Evolutionary conservation across 495 filamentous ascomycete genomes (phyloP).

Genomic region (Thermochaetoides thermophila): DNA sequence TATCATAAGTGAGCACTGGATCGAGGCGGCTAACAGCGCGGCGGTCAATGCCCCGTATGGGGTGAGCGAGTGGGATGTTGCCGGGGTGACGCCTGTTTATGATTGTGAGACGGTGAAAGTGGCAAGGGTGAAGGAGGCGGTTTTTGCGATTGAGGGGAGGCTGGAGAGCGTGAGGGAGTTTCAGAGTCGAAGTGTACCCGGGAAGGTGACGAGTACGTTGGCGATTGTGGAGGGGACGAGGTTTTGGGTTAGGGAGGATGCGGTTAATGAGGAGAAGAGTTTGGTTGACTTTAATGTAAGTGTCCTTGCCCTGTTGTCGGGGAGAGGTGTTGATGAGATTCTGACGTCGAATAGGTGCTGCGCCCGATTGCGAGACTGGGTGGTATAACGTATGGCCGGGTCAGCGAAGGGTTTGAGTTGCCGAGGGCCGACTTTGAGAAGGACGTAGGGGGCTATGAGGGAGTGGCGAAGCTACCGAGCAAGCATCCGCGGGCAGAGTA

Average conservation of each 20-base stretch:
- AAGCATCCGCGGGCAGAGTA: conserved; percentile 4
- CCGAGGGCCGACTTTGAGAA: conserved; percentile 52
- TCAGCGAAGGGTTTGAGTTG: conserved; percentile 61
- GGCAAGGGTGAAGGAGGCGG: conserved; percentile 65
- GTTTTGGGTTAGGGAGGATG: conserved; percentile 87
- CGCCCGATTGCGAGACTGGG: conserved; percentile 67
- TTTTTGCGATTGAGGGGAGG: conserved; percentile 69
- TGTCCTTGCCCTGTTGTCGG: conserved; percentile 1
- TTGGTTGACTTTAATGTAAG: conserved; percentile 47
- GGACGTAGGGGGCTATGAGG: conserved; percentile 26
- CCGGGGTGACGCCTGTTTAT: conserved; percentile 54
- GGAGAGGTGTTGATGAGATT: conserved; percentile 2
- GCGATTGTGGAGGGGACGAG: conserved; percentile 70
- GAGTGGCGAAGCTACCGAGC: conserved; percentile 21
- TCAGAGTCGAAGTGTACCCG: conserved; percentile 49
- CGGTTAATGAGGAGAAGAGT: conserved; percentile 60
- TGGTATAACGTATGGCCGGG: conserved; percentile 67
- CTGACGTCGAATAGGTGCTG: conserved; percentile 28
- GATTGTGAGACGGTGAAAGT: conserved; percentile 50
- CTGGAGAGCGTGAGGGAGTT: conserved; percentile 61
- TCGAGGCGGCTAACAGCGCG: conserved; percentile 77
- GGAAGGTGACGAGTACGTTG: conserved; percentile 57
- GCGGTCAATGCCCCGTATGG: conserved; percentile 68
- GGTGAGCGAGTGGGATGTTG: conserved; percentile 64
- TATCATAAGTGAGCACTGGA: conserved; percentile 68